A percentile compares a stretch with the other conserved stretches of the same genome.
Evolutionary conservation across 169 alveolate species (phyloP).

Genomic region (Plasmodium ovale): DNA sequence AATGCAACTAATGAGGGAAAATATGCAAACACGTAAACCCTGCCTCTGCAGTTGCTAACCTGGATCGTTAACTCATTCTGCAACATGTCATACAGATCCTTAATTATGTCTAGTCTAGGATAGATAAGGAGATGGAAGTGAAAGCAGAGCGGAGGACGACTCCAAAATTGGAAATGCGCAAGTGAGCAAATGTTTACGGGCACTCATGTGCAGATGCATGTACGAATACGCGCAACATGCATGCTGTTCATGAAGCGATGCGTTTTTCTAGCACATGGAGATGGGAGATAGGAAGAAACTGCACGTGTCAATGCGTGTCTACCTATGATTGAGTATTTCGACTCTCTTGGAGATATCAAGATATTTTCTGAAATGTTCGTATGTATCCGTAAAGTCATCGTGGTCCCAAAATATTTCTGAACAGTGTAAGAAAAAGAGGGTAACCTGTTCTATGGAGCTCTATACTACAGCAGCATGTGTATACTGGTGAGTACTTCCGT

Average conservation of each 20-base stretch:
- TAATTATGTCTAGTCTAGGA: constrained; percentile 85
- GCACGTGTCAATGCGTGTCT: background rate
- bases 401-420: constrained; percentile 90
- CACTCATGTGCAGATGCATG: background rate
- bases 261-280: background rate
- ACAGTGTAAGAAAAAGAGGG: background rate
- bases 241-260: no score
- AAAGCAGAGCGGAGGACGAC: no score
- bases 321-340: constrained; percentile 88
- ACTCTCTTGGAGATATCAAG: constrained; percentile 90
- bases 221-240: background rate
- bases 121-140: background rate
- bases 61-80: constrained; percentile 87
- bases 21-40: background rate
- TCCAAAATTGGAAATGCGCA: no score
- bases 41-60: constrained; percentile 28
- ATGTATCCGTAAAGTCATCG: constrained; percentile 88
- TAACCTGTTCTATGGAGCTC: no score
- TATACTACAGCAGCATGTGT: no score
- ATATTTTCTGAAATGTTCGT: constrained; percentile 84
- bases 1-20: background rate
- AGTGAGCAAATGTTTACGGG: no score
- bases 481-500: no score
- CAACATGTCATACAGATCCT: constrained; percentile 90
- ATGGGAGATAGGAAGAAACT: background rate